Evolutionary conservation across 2,329 filamentous ascomycete species (phyloP), one percentile per base, ranked within the genome.

Genomic region (Scedosporium minutisporum): DNA sequence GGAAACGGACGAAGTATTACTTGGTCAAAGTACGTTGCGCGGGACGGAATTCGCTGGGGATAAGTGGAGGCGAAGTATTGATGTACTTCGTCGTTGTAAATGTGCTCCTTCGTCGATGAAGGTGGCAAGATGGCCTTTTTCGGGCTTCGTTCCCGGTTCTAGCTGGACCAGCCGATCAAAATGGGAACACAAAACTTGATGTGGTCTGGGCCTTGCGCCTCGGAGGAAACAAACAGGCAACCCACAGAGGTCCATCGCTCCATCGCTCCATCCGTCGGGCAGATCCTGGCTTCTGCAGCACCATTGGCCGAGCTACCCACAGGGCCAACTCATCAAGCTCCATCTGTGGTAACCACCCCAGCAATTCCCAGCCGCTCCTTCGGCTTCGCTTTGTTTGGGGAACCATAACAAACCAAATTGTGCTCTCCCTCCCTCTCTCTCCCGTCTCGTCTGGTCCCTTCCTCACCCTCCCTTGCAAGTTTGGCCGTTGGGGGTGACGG

Each of bases 271-370:
- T 25, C 53, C 23, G 38, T 57, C 29, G 60, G 33, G 60, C 46
- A 57, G 60, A 61, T 61, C 27, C 60, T 61, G 48, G 60, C 21
- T 42, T 57, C 60, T 46, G n/a, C 16, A 42, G 42, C 27, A 4
- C 21, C 25, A 62, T 62, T 62, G 60, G 60, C 18, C 41, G 33
- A 57, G 60, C 46, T 44, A 18, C 60, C 48, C 29, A 29, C 53
- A 48, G 41, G 57, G 55, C 33, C 61, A 63, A 59, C 61, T 59
- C 61, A 63, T 63, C 61, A 63, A 63, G 55, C 61, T 58, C 27
- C 53, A 46, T 23, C 53, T 46, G 21, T n/a, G 38, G 42, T 62
- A 38, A 41, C 41, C 46, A 38, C 16, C 23, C 53, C 23, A 38
- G 29, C 23, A 57, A 23, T 27, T 57, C 21, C 60, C 60, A 62